Percentiles rank a stretch among this genome's conserved stretches.
Evolutionary conservation across 371 early-diverging fungal species (phyloP).

Genomic region (Rhizopus delemar): DNA sequence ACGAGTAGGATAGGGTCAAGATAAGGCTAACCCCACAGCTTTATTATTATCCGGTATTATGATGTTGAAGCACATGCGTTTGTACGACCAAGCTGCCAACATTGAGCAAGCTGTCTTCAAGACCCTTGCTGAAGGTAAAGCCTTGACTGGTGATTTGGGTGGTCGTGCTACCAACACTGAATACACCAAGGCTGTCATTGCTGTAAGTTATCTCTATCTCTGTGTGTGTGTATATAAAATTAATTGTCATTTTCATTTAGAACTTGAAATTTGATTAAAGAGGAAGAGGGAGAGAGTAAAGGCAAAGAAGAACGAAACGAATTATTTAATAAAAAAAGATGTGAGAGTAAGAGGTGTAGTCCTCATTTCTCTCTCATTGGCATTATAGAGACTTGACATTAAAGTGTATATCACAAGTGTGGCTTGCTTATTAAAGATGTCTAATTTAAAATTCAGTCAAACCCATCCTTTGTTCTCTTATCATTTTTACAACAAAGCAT

Average conservation of each 20-base stretch:
- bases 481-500: neutral
- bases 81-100: slow-evolving; percentile 73
- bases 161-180: slow-evolving; percentile 90
- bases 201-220: slow-evolving; percentile 18
- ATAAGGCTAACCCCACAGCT: slow-evolving; percentile 92
- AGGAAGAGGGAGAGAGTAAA: neutral
- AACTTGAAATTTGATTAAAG: slow-evolving; percentile 7
- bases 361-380: too few species aligned
- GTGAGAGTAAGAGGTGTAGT: too few species aligned
- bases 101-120: slow-evolving; percentile 90
- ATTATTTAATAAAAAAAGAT: too few species aligned
- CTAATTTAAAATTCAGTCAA: too few species aligned
- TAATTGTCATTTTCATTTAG: slow-evolving; percentile 18
- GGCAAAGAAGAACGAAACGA: too few species aligned
- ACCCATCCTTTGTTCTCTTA: too few species aligned
- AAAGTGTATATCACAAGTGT: too few species aligned
- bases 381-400: too few species aligned
- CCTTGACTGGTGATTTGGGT: slow-evolving; percentile 92
- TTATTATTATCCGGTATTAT: slow-evolving; percentile 90
- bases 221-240: neutral
- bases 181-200: slow-evolving; percentile 90
- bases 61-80: slow-evolving; percentile 97
- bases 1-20: slow-evolving; percentile 39
- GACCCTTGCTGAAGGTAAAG: slow-evolving; percentile 93
- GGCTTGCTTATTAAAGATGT: too few species aligned